Conservation (phyloP, 768 basidiomycete genomes). For the Steccherinum ochraceum region DNA sequence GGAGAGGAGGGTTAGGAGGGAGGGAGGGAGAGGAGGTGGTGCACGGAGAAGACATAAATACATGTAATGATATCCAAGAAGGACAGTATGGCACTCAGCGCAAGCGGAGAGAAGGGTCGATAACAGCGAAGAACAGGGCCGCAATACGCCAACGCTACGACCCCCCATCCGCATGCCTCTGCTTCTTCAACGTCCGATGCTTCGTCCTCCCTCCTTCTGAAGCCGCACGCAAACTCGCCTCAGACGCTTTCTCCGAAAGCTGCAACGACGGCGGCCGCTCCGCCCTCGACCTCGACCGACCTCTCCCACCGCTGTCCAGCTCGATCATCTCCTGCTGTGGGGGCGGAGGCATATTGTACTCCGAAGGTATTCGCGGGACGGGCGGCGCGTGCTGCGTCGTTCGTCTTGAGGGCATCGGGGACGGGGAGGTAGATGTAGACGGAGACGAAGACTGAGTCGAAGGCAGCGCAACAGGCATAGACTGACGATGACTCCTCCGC, state of each 20-base stretch:
- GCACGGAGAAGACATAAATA: too few species aligned
- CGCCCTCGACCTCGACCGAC: background rate
- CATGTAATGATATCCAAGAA: too few species aligned
- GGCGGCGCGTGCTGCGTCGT: constrained; percentile 24
- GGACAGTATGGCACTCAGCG: too few species aligned
- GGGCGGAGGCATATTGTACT: constrained; percentile 5
- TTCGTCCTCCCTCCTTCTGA: background rate
- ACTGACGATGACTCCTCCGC: background rate
- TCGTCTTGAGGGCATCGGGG: constrained; percentile 8
- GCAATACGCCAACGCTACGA: constrained; percentile 9
- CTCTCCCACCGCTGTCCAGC: background rate
- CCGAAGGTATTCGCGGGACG: constrained; percentile 17
- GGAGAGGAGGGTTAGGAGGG: too few species aligned
- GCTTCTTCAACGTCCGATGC: constrained; percentile 7
- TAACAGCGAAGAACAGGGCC: background rate
- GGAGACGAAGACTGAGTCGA: background rate
- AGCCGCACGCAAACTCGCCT: background rate
- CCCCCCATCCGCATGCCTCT: background rate
- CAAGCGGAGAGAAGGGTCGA: too few species aligned
- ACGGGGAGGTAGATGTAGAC: constrained; percentile 4
- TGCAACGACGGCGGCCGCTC: background rate
- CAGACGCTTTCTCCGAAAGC: too few species aligned
- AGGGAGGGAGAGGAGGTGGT: too few species aligned
- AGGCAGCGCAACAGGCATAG: too few species aligned
- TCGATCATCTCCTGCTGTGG: background rate